Evolutionary conservation across 805 yeast genomes (phyloP).

Genomic region (Candida coquimbonensis): DNA sequence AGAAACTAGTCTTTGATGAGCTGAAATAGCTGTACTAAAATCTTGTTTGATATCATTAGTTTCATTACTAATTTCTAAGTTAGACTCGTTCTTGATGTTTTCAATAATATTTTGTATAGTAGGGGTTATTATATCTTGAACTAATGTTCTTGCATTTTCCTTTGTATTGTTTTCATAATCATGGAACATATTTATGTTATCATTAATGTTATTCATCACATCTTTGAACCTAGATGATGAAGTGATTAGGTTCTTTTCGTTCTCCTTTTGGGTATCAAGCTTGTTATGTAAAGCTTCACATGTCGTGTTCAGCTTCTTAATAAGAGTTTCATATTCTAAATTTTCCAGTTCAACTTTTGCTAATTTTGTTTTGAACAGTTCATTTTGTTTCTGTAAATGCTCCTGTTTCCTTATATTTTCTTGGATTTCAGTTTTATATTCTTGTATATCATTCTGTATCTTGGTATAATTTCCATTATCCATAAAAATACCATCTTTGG

Average conservation of each 20-base stretch:
- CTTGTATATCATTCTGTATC: slow-evolving; percentile 40
- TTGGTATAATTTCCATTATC: slow-evolving; percentile 53
- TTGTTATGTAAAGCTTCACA: slow-evolving; percentile 23
- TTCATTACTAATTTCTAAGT: slow-evolving; percentile 1
- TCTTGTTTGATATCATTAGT: slow-evolving; percentile 9
- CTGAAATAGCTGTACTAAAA: slow-evolving; percentile 8
- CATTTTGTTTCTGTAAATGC: slow-evolving; percentile 31
- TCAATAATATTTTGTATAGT: slow-evolving; percentile 4
- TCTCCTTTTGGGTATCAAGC: slow-evolving; percentile 24
- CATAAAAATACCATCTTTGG: slow-evolving; percentile 60
- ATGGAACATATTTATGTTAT: slow-evolving; percentile 21
- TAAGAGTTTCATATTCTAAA: slow-evolving; percentile 18
- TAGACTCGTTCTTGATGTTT: not conserved
- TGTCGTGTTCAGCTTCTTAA: slow-evolving; percentile 22
- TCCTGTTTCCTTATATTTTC: slow-evolving; percentile 39
- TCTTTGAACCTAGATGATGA: slow-evolving; percentile 28
- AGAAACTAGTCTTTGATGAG: slow-evolving; percentile 14
- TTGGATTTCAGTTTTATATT: slow-evolving; percentile 40
- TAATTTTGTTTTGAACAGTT: slow-evolving; percentile 19
- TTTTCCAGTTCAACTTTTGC: slow-evolving; percentile 17
- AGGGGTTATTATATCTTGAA: slow-evolving; percentile 6
- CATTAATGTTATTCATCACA: slow-evolving; percentile 24
- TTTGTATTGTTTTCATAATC: slow-evolving; percentile 19
- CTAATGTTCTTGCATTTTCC: slow-evolving; percentile 8
- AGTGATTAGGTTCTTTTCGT: slow-evolving; percentile 26